Evolutionary conservation across 257 asterid species (phyloP).

Genomic region (Capsicum pubescens): DNA sequence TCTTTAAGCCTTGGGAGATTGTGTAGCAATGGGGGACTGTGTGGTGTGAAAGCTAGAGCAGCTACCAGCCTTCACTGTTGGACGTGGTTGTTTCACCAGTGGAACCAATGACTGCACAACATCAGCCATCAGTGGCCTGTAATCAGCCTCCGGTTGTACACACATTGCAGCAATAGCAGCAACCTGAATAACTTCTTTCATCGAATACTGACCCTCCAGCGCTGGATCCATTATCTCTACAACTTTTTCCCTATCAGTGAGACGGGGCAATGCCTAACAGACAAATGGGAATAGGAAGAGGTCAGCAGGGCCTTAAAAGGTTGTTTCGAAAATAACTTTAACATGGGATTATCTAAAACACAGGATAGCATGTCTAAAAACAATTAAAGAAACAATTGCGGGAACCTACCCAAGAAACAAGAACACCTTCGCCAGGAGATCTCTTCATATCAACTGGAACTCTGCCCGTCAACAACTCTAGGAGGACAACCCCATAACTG

Average conservation of each 20-base stretch:
- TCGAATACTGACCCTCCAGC: constrained; percentile 79
- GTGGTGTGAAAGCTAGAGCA: constrained; percentile 43
- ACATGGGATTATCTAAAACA: not conserved
- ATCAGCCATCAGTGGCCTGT: constrained; percentile 89
- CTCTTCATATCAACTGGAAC: constrained; percentile 96
- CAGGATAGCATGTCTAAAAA: not conserved
- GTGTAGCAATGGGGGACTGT: constrained; percentile 22
- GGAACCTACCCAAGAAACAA: constrained; percentile 85
- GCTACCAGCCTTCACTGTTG: constrained; percentile 49
- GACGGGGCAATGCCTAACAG: constrained; percentile 74
- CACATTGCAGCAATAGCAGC: constrained; percentile 98
- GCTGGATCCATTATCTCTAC: constrained; percentile 81
- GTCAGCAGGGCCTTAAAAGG: not conserved
- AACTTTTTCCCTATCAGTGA: constrained; percentile 83
- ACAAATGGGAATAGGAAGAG: constrained; percentile 13
- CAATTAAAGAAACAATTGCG: not conserved
- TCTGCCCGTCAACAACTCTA: constrained; percentile 87
- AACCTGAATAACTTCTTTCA: constrained; percentile 86
- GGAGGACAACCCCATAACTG: constrained; percentile 89
- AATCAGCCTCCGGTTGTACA: constrained; percentile 89
- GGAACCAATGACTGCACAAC: constrained; percentile 93
- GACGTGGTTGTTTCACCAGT: constrained; percentile 60
- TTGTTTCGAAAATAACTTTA: no score
- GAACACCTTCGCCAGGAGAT: constrained; percentile 83
- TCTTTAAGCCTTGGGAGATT: constrained; percentile 53